Percentiles rank a stretch among this genome's conserved stretches.
These are phyloP conservation scores for Trichothecium sympodiale DNA, from an alignment of 2,329 filamentous ascomycete genomes.

Conservation along the genomic window DNA sequence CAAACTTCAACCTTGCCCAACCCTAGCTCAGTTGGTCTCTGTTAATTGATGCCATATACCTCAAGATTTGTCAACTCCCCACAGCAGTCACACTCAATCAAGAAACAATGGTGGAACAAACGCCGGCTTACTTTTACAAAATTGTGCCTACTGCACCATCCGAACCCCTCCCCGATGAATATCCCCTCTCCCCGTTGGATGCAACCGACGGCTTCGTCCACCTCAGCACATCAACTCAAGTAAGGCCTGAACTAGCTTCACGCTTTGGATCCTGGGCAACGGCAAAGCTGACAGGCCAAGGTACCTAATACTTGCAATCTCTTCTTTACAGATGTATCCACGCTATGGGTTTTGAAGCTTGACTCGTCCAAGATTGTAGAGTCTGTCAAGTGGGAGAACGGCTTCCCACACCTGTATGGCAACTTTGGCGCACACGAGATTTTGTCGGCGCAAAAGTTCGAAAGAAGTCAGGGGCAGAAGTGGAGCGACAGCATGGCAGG, in stretches of 20 bases:
- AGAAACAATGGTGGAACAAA: not conserved
- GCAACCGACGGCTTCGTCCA: conserved; percentile 50
- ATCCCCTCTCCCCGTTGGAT: conserved; percentile 50
- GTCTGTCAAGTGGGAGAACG: conserved; percentile 40
- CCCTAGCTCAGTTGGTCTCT: no score
- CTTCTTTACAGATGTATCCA: conserved; percentile 27
- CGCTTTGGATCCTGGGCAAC: not conserved
- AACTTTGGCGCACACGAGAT: conserved; percentile 44
- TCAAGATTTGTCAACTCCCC: no score
- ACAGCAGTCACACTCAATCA: no score
- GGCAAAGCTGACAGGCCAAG: conserved; percentile 22
- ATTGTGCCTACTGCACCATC: conserved; percentile 43
- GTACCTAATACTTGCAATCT: conserved; percentile 31
- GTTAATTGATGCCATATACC: no score
- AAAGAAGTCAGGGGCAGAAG: conserved; percentile 26
- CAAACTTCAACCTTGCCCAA: no score
- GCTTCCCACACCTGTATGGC: conserved; percentile 47
- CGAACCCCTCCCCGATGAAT: conserved; percentile 38
- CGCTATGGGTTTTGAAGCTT: conserved; percentile 43
- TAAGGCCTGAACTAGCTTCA: no score
- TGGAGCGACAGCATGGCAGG: conserved; percentile 35
- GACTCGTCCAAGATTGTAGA: conserved; percentile 30
- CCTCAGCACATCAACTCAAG: conserved; percentile 45
- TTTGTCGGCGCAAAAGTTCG: conserved; percentile 32
- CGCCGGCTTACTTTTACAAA: conserved; percentile 42